Conservation (phyloP, 2,329 filamentous ascomycete genomes). For the Fusarium sp. region DNA sequence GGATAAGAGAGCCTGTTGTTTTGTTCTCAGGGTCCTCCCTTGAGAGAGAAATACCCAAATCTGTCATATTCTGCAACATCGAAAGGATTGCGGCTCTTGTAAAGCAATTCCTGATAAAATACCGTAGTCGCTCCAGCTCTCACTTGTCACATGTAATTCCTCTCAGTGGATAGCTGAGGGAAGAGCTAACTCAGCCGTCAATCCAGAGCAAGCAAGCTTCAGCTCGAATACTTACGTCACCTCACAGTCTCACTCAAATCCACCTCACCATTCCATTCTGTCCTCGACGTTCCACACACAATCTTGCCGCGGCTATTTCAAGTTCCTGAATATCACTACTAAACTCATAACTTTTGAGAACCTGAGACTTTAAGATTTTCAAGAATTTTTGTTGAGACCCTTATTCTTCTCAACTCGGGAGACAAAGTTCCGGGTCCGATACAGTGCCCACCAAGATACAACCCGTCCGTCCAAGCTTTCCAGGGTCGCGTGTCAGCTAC, state of each 20-base stretch:
- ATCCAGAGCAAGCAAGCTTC: constrained; percentile 22
- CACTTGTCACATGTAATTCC: constrained; percentile 33
- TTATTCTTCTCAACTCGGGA: neutral
- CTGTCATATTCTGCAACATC: constrained; percentile 1
- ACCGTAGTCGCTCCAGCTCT: neutral
- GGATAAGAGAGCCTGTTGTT: neutral
- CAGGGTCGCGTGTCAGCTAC: constrained; percentile 8
- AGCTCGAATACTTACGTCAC: constrained; percentile 30
- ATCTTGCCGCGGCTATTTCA: constrained; percentile 3
- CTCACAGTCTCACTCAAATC: constrained; percentile 9
- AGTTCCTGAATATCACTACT: constrained; percentile 25
- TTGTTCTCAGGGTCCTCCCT: neutral
- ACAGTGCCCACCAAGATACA: neutral
- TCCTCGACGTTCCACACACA: constrained; percentile 8
- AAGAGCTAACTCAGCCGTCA: constrained; percentile 23
- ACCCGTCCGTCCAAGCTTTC: neutral
- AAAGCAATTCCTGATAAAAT: neutral
- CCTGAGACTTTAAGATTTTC: constrained; percentile 20
- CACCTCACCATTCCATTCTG: constrained; percentile 38
- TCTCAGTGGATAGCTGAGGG: neutral
- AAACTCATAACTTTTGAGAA: constrained; percentile 5
- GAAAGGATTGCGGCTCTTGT: constrained; percentile 3
- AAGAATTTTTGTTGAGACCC: constrained; percentile 9
- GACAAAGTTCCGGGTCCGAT: constrained; percentile 2
- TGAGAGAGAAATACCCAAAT: neutral